Evolutionary conservation across 2,329 filamentous ascomycete species (phyloP).

Genomic region (Neospermospora avenae): DNA sequence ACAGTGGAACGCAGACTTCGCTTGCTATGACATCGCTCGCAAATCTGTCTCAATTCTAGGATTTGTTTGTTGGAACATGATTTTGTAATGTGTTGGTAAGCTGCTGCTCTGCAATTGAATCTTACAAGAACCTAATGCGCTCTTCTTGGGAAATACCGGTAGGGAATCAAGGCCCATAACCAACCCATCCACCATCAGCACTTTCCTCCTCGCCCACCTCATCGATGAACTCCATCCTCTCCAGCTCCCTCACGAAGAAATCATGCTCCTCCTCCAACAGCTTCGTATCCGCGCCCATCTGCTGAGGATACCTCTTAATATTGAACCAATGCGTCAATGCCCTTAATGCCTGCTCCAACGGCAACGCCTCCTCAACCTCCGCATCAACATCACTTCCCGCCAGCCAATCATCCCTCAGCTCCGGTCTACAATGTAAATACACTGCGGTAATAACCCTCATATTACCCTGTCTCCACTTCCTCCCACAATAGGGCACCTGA

Average conservation of each 20-base stretch:
- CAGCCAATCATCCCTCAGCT: slow-evolving; percentile 93
- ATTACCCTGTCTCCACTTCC: slow-evolving; percentile 96
- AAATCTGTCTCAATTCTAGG: background rate
- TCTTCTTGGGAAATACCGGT: background rate
- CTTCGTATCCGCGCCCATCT: slow-evolving; percentile 55
- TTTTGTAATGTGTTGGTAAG: background rate
- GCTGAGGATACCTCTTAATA: slow-evolving; percentile 74
- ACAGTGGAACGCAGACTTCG: background rate
- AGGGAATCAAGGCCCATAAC: slow-evolving; percentile 17
- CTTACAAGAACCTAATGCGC: background rate
- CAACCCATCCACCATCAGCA: slow-evolving; percentile 29
- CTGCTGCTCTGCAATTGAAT: background rate
- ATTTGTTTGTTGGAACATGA: background rate
- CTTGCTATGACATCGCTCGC: background rate
- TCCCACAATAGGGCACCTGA: slow-evolving; percentile 94
- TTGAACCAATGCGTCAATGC: slow-evolving; percentile 96
- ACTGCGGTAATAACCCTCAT: slow-evolving; percentile 99
- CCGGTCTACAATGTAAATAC: slow-evolving; percentile 88
- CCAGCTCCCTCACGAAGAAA: slow-evolving; percentile 75
- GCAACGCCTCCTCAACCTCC: slow-evolving; percentile 88
- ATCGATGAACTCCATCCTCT: slow-evolving; percentile 56
- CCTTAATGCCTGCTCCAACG: slow-evolving; percentile 84
- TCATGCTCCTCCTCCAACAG: slow-evolving; percentile 71
- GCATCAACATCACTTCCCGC: slow-evolving; percentile 87
- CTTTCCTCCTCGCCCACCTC: slow-evolving; percentile 39